phyloP scores from a whole-genome alignment of 2,329 filamentous ascomycete species.

The Moelleriella libera region DNA sequence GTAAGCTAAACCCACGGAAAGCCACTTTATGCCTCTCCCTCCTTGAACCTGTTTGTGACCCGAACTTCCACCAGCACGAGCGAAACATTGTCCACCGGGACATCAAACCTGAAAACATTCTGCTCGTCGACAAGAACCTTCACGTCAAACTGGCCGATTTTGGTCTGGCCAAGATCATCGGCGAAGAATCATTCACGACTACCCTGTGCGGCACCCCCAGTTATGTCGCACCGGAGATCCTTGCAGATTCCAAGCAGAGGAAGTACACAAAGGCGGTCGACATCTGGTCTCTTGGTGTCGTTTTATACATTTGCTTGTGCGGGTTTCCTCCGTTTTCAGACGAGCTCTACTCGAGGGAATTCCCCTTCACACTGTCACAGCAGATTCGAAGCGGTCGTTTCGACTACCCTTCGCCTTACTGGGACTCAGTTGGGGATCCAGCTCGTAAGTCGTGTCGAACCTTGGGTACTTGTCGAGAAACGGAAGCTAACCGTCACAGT shows the following conservation, averaged over 20 bases:
- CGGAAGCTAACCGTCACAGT: constrained; percentile 20
- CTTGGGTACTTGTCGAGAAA: no score
- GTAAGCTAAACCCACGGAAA: constrained; percentile 33
- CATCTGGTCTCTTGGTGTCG: constrained; percentile 93
- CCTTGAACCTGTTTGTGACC: no score
- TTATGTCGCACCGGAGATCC: constrained; percentile 91
- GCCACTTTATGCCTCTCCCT: no score
- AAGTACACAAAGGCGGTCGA: constrained; percentile 93
- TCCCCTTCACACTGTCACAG: constrained; percentile 74
- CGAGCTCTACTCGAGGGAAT: constrained; percentile 68
- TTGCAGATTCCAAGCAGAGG: constrained; percentile 66
- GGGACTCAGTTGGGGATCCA: constrained; percentile 47
- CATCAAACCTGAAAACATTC: constrained; percentile 94
- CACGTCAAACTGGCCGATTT: constrained; percentile 92
- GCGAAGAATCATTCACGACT: constrained; percentile 94
- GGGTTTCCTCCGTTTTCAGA: constrained; percentile 96
- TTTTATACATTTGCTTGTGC: constrained; percentile 92
- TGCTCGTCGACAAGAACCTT: constrained; percentile 72
- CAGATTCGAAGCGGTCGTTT: constrained; percentile 84
- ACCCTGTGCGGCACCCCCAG: constrained; percentile 94
- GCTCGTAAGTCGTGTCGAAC: constrained; percentile 37
- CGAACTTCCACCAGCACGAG: constrained; percentile 53
- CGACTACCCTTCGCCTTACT: constrained; percentile 93
- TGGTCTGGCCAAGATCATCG: constrained; percentile 94
- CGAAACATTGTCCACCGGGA: constrained; percentile 95